Evolutionary conservation across 2,329 filamentous ascomycete genomes (phyloP).

Genomic region (Pleurostoma richardsiae): DNA sequence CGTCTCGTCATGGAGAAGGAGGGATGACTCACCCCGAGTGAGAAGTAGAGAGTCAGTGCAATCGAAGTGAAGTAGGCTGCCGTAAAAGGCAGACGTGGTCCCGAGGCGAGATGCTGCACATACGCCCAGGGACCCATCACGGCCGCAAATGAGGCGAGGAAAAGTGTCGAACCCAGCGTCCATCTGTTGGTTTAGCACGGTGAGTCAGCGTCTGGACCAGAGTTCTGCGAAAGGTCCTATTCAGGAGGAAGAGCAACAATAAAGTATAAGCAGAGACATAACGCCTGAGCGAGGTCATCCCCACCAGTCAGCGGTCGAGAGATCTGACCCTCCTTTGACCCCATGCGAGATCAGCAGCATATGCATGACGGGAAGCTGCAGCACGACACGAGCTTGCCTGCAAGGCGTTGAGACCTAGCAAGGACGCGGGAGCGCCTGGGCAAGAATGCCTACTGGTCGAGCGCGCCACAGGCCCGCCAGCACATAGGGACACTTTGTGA

Average conservation of each 20-base stretch:
- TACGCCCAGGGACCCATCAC: constrained; percentile 90
- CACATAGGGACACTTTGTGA: constrained; percentile 1
- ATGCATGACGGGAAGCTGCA: constrained; percentile 30
- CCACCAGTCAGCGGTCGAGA: constrained; percentile 14
- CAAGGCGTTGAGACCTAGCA: constrained; percentile 1
- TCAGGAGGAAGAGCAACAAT: constrained; percentile 4
- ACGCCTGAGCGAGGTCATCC: constrained; percentile 13
- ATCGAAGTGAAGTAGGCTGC: constrained; percentile 94
- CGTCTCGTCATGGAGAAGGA: neutral
- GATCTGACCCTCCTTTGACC: constrained; percentile 6
- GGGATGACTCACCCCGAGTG: constrained; percentile 71
- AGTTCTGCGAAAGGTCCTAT: neutral
- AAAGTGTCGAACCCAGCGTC: constrained; percentile 87
- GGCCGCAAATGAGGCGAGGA: constrained; percentile 87
- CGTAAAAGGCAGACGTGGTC: constrained; percentile 83
- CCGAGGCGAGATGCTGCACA: constrained; percentile 76
- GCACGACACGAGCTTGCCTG: constrained; percentile 11
- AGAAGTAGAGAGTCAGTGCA: constrained; percentile 82
- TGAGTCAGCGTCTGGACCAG: constrained; percentile 5
- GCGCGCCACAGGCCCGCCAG: constrained; percentile 11
- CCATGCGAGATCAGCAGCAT: constrained; percentile 18
- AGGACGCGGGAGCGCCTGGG: no score
- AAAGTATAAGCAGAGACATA: neutral
- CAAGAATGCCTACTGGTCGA: constrained; percentile 5
- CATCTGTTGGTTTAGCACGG: constrained; percentile 54